Evolutionary conservation across 1,284 basidiomycete genomes (phyloP).

Genomic region (Ustilago xerochloae): DNA sequence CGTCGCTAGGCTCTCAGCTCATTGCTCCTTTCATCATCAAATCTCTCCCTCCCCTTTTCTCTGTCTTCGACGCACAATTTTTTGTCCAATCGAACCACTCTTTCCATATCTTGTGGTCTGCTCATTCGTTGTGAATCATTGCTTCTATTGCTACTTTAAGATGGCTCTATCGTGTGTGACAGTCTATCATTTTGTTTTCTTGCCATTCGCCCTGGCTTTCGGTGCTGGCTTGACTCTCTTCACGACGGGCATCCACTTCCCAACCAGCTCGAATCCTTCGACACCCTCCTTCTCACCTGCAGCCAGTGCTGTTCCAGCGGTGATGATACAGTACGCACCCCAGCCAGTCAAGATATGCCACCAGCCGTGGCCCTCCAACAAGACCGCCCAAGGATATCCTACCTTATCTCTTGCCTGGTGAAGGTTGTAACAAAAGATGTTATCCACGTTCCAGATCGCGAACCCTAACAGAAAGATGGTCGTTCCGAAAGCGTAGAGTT

Average conservation of each 20-base stretch:
- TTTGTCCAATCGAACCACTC: not conserved
- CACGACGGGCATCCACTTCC: slow-evolving; percentile 34
- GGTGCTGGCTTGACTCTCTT: slow-evolving; percentile 21
- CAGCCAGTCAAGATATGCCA: slow-evolving; percentile 72
- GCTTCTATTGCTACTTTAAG: not conserved
- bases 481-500: slow-evolving; percentile 38
- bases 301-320: slow-evolving; percentile 47
- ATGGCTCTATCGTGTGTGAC: not conserved
- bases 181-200: not conserved
- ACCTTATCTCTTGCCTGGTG: slow-evolving; percentile 39
- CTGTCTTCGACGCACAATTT: not conserved
- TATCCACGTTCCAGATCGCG: slow-evolving; percentile 72
- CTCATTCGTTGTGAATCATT: not conserved
- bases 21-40: not conserved
- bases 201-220: not conserved
- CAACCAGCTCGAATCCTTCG: slow-evolving; percentile 36
- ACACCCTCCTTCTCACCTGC: slow-evolving; percentile 51
- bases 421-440: slow-evolving; percentile 70
- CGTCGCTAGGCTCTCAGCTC: slow-evolving; percentile 1
- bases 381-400: slow-evolving; percentile 54
- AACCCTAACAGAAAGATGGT: slow-evolving; percentile 69
- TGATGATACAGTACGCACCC: slow-evolving; percentile 70
- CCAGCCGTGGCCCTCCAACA: slow-evolving; percentile 67
- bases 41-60: not conserved
- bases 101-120: too few relatives aligned